Conservation (phyloP, 75 land plant species). For the Pseudotsuga menziesii region DNA sequence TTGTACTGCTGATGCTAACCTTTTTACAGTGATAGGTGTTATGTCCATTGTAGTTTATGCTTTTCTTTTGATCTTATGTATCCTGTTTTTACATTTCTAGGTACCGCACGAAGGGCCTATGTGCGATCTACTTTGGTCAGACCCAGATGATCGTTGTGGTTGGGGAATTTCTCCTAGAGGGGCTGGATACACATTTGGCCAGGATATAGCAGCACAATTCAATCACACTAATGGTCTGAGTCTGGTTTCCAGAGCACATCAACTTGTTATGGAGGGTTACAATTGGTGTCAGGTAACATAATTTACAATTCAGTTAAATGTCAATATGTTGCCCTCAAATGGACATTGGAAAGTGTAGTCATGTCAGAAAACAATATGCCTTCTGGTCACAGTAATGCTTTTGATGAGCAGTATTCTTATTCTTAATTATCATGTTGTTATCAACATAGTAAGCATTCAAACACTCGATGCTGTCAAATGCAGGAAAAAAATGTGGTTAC, state of each 20-base stretch:
- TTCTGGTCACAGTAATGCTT: neutral
- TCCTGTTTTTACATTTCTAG: conserved; percentile 17
- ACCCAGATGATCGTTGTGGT: conserved; percentile 87
- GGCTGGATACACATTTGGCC: conserved; percentile 83
- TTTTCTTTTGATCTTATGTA: conserved; percentile 1
- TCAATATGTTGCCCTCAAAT: neutral
- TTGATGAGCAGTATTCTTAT: neutral
- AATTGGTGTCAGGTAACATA: conserved; percentile 80
- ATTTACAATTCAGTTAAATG: neutral
- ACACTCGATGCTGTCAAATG: neutral
- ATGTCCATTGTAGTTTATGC: no score
- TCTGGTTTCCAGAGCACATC: conserved; percentile 78
- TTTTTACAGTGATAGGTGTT: no score
- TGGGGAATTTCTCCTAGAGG: conserved; percentile 92
- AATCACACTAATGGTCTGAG: conserved; percentile 86
- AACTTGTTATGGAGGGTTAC: conserved; percentile 85
- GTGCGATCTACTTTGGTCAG: conserved; percentile 94
- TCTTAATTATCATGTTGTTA: neutral
- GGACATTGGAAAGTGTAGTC: no score
- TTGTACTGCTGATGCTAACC: no score
- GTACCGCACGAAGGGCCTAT: conserved; percentile 93
- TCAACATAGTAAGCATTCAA: neutral
- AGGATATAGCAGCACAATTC: conserved; percentile 82
- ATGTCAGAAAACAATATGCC: neutral
- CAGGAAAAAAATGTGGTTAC: conserved; percentile 97